These are phyloP conservation scores for Paulownia fortunei DNA, from an alignment of 257 asterid species.

Conservation along the genomic window DNA sequence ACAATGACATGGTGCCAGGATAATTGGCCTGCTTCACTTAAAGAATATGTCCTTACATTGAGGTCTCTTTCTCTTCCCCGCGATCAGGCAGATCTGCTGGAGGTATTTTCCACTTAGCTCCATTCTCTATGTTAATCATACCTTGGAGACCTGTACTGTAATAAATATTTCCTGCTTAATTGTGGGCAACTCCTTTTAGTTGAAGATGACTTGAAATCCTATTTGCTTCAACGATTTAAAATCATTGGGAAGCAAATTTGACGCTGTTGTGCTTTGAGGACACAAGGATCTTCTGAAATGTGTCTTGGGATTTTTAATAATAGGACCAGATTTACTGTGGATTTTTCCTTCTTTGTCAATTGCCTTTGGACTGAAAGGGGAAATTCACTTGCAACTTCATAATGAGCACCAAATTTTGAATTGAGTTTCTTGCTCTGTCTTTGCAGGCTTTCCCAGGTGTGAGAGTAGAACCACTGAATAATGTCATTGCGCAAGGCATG, in stretches of 20 bases:
- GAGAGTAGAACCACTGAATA: conserved; percentile 55
- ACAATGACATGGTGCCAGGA: conserved; percentile 50
- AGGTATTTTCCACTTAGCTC: conserved; percentile 42
- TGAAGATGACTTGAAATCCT: conserved; percentile 23
- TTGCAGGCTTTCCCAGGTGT: conserved; percentile 76
- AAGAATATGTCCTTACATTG: conserved; percentile 60
- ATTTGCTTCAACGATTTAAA: conserved; percentile 8
- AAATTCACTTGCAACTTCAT: conserved; percentile 13
- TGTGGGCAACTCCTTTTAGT: conserved; percentile 15
- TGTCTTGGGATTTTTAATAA: conserved; percentile 4
- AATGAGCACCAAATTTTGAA: conserved; percentile 17
- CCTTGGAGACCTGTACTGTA: not conserved
- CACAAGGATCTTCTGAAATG: not conserved
- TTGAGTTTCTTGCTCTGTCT: conserved; percentile 19
- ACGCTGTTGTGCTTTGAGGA: not conserved
- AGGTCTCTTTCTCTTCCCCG: conserved; percentile 79
- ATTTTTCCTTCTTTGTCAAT: conserved; percentile 8
- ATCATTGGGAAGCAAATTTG: conserved; percentile 17
- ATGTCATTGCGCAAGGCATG: conserved; percentile 90
- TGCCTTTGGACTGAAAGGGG: not conserved
- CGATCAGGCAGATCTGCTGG: conserved; percentile 60
- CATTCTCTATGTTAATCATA: conserved; percentile 21
- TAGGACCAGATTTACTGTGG: not conserved
- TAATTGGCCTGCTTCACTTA: conserved; percentile 89
- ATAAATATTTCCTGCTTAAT: not conserved